Evolutionary conservation across 495 filamentous ascomycete genomes (phyloP), one percentile per base, ranked within the genome.

Genomic region (Trichoderma erinaceum): DNA sequence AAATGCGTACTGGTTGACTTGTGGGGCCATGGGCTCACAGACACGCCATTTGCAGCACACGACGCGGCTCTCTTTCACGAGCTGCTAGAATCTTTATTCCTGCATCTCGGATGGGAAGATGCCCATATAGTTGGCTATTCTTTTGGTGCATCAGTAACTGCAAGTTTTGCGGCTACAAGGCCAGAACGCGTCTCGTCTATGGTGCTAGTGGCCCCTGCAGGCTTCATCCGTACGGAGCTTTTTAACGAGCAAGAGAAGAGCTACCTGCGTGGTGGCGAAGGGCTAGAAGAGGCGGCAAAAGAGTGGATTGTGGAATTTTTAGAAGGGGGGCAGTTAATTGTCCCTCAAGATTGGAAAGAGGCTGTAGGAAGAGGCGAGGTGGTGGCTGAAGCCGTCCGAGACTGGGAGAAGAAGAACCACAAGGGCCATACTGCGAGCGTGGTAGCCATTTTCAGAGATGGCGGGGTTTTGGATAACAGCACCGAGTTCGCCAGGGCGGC

Each of bases 381-480:
- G 8, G 82, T 83, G 44, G 76, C 78, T 0, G 76, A 81, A 69
- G 81, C 81, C 16, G 72, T 84, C 50, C 70, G 77, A 15, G 77
- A 77, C 1, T 84, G 82, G 82, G 68, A 83, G 69, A 68, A 77
- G 67, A 73, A 67, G 52, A 70, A 79, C 41, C 82, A 84, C 73
- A 38, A 67, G 6, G 82, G 82, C 0, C 77, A 83, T 69, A 15
- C 68, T 21, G 74, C 78, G 13, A 82, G 79, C 67, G 77, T 84
- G 15, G 71, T 81, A 63, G 78, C 70, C 27, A 75, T 82, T 41
- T 75, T 80, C 16, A 73, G 78, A 65, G 78, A 83, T 69, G 80
- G 77, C 6, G 78, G 78, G 0, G 72, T 79, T 23, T 67, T 78
- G 43, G 81, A 80, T 72, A 71, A 66, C 29, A 75, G 82, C 72